Conservation (phyloP, 305 asterid genomes). For the Caryopteris hybrid region DNA sequence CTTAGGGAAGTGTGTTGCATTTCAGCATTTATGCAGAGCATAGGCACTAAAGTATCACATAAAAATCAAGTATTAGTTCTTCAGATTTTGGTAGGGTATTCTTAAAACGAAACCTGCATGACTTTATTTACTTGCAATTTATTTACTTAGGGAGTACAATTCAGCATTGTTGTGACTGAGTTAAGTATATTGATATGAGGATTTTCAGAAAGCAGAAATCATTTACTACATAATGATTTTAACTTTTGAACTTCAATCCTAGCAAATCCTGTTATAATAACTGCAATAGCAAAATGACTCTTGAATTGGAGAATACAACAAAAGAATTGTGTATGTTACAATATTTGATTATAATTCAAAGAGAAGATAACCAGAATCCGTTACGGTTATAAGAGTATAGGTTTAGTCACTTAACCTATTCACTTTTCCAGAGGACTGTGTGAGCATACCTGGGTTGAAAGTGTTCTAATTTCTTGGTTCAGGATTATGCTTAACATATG, state of each 20-base stretch:
- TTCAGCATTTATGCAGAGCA: background rate
- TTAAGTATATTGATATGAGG: background rate
- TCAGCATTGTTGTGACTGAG: background rate
- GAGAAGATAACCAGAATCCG: background rate
- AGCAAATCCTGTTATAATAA: background rate
- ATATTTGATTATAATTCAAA: background rate
- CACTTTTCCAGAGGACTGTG: background rate
- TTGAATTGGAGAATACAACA: background rate
- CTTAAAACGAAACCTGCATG: too few species aligned
- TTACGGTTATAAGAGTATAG: background rate
- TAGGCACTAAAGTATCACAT: background rate
- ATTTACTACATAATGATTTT: too few species aligned
- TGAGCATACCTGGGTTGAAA: slow-evolving; percentile 44
- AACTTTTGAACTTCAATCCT: background rate
- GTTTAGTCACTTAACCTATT: background rate
- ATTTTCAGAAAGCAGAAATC: background rate
- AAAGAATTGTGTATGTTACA: background rate
- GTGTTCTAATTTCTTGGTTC: slow-evolving; percentile 53
- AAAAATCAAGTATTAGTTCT: too few species aligned
- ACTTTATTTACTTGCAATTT: too few species aligned
- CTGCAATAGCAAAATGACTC: background rate
- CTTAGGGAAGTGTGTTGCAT: too few species aligned
- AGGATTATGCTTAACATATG: slow-evolving; percentile 46
- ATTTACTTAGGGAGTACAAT: background rate
- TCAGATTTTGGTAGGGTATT: too few species aligned